Base-by-base conservation (phyloP, 148 eudicot genomes). In the Cornus suecica region DNA sequence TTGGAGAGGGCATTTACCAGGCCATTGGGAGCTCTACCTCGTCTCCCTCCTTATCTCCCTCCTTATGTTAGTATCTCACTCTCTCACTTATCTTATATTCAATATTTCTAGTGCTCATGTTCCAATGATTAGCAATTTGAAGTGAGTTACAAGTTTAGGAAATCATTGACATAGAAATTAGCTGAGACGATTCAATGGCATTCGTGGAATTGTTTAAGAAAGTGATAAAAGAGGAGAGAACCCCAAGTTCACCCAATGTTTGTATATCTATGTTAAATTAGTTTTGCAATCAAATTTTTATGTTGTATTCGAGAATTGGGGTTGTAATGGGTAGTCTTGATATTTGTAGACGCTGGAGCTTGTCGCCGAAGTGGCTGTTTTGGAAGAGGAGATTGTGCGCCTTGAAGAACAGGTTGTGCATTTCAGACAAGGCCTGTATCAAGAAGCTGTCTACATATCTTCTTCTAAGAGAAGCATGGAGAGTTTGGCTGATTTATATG, bases 311-410 rank as follows among this genome's bases (percentile, higher is more conserved):
- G 15, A 51, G 24, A 24, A 45, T 65, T 56, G 71, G 45, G 18
- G 48, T 23, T 67, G 7, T 31, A 52, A 45, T 67, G 41, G 41
- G 69, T 23, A 73, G 69, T 68, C 41, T 45, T 72, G 60, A n/a
- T 72, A 5, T 66, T 29, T 67, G 41, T 69, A 93, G 97, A 88
- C 86, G 29, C 72, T 91, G 71, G 92, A 91, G 86, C 93, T 93
- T 77, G 78, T 93, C 42, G 97, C 92, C 71, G 97, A 93, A 80
- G 93, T 93, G 31, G 97, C 97, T 58, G 92, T 93, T 58, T 73
- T 93, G 85, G 97, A 93, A 76, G 96, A 93, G 80, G 97, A 93
- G 75, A 90, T 93, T 77, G 86, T 89, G 48, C 82, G 90, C 82
- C 91, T 93, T 65, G 96, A 93, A 83, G 93, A 91, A 69, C 90